phyloP scores from a whole-genome alignment of 768 basidiomycete genomes.

The Phylloporus sp. region DNA sequence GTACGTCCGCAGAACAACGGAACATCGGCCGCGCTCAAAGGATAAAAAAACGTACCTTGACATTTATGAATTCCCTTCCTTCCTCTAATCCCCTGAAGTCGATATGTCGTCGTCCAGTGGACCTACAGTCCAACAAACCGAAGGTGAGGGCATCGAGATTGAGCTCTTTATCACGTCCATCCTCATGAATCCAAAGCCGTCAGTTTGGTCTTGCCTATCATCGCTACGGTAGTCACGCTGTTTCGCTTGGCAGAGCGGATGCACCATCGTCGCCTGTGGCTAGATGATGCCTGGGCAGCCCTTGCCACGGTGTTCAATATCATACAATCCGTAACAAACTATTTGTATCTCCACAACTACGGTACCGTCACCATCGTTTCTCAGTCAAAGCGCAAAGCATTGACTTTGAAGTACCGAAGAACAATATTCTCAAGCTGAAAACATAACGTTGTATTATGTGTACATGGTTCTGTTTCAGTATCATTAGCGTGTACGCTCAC shows the following conservation, averaged over 20 bases:
- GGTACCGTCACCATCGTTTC: neutral
- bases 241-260: constrained; percentile 1
- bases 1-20: neutral
- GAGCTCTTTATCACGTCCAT: too few relatives aligned
- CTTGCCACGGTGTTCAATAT: neutral
- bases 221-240: neutral
- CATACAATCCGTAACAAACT: neutral
- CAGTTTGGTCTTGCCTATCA: neutral
- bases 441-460: constrained; percentile 1
- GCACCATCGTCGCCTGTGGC: constrained; percentile 1
- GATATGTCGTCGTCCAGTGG: neutral
- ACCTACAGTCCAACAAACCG: neutral
- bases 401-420: neutral
- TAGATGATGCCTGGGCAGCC: constrained; percentile 1
- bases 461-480: neutral
- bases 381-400: neutral
- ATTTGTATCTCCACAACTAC: constrained; percentile 1
- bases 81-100: neutral
- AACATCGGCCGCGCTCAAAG: neutral
- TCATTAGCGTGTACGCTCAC: neutral
- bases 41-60: neutral
- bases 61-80: too few relatives aligned
- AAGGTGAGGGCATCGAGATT: neutral
- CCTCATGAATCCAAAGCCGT: neutral
- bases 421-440: neutral